A percentile compares a stretch with the other conserved stretches of the same genome.
Conservation (phyloP, 2,329 filamentous ascomycete genomes). For the Iodosphaeria phyllophila region DNA sequence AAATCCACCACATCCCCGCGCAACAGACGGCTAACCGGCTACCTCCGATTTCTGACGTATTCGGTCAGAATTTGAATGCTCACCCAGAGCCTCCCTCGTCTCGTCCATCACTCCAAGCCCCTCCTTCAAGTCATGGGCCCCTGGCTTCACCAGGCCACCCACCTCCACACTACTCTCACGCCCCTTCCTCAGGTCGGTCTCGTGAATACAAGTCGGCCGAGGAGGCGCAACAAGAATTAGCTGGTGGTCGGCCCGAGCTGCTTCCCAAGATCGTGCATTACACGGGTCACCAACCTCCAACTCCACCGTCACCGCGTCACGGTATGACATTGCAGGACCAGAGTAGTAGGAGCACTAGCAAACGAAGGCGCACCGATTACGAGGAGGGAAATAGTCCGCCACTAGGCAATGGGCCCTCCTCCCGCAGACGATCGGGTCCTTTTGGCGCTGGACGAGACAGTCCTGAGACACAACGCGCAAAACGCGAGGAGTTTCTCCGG, state of each 20-base stretch:
- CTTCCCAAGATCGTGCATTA: conserved; percentile 92
- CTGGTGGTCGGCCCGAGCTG: conserved; percentile 81
- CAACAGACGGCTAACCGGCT: conserved; percentile 81
- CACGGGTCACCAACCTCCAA: conserved; percentile 80
- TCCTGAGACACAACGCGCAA: conserved; percentile 63
- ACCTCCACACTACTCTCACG: conserved; percentile 26
- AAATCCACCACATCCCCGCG: conserved; percentile 79
- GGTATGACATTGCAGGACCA: conserved; percentile 25
- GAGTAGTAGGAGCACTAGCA: conserved; percentile 38
- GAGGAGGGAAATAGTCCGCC: conserved; percentile 77
- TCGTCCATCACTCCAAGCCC: conserved; percentile 24
- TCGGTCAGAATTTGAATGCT: conserved; percentile 56
- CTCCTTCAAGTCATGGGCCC: conserved; percentile 45
- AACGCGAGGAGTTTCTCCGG: conserved; percentile 82
- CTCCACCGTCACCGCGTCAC: conserved; percentile 63
- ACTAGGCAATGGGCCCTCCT: conserved; percentile 52
- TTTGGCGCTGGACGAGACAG: conserved; percentile 71
- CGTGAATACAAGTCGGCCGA: conserved; percentile 92
- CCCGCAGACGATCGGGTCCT: conserved; percentile 38
- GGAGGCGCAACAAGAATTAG: conserved; percentile 78
- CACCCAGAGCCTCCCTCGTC: conserved; percentile 26
- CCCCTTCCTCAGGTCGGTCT: conserved; percentile 40
- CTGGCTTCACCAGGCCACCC: conserved; percentile 65
- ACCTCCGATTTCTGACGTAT: conserved; percentile 87
- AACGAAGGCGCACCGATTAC: conserved; percentile 77